These are phyloP conservation scores for Ceratocystis cubensis DNA, from an alignment of 2,329 filamentous ascomycete genomes.

Conservation along the genomic window DNA sequence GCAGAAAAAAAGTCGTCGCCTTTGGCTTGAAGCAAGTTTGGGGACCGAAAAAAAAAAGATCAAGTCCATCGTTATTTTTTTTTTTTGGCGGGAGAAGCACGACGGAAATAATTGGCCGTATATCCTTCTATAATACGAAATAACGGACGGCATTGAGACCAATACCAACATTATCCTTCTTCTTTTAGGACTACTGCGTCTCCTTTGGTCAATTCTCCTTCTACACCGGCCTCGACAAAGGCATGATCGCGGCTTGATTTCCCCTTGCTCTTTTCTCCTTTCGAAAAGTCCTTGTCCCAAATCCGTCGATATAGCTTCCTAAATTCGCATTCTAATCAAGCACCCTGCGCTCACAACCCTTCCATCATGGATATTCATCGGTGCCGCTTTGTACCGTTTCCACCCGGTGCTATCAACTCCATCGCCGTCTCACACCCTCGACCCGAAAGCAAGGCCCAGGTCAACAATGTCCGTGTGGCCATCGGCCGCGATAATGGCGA, in stretches of 20 bases:
- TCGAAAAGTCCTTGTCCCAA: not conserved
- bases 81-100: not conserved
- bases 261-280: not conserved
- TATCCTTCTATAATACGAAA: not conserved
- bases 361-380: conserved; percentile 81
- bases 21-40: conserved; percentile 9
- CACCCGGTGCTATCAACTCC: conserved; percentile 82
- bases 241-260: conserved; percentile 11
- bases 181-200: not conserved
- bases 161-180: not conserved
- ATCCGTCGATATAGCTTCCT: not conserved
- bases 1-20: conserved; percentile 21
- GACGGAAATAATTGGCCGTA: not conserved
- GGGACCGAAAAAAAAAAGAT: not conserved
- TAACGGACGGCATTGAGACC: not conserved
- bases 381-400: conserved; percentile 88
- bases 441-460: conserved; percentile 35
- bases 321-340: not conserved
- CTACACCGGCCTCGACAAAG: not conserved
- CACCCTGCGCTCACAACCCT: not conserved
- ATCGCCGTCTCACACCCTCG: conserved; percentile 79
- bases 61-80: not conserved
- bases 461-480: conserved; percentile 59
- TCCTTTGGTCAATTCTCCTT: not conserved
- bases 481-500: conserved; percentile 89